Evolutionary conservation across 2,329 filamentous ascomycete genomes (phyloP).

Genomic region (Colletotrichum trifolii): DNA sequence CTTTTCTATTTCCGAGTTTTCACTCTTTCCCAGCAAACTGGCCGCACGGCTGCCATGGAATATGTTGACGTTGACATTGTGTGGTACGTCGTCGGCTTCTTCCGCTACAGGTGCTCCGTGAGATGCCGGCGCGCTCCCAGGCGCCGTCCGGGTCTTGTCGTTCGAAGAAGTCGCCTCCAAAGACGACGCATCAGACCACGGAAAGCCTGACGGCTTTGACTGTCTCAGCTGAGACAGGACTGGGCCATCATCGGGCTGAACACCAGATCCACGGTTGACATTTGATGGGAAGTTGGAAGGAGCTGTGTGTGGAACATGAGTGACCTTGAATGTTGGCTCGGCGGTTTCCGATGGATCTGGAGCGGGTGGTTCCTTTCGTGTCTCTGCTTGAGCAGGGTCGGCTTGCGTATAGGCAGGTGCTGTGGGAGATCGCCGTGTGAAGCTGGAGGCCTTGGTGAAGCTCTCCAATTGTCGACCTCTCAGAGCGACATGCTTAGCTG

Average conservation of each 20-base stretch:
- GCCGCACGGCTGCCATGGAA: conserved; percentile 61
- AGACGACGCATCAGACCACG: conserved; percentile 30
- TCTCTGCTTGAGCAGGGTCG: not conserved
- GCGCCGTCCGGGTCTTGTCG: not conserved
- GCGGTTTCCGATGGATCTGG: not conserved
- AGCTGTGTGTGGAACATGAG: conserved; percentile 31
- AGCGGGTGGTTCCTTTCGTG: not conserved
- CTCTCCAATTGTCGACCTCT: conserved; percentile 64
- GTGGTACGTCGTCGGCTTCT: conserved; percentile 49
- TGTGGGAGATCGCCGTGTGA: conserved; percentile 42
- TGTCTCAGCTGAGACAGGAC: conserved; percentile 33
- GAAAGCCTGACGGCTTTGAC: conserved; percentile 17
- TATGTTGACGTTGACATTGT: conserved; percentile 57
- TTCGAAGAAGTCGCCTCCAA: conserved; percentile 6
- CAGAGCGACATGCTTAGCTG: conserved; percentile 70
- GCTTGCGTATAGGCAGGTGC: conserved; percentile 14
- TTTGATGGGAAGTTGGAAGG: conserved; percentile 4
- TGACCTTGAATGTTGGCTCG: not conserved
- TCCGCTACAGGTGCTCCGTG: conserved; percentile 17
- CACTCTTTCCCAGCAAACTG: conserved; percentile 49
- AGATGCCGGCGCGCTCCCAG: not conserved
- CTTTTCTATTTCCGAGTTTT: not conserved
- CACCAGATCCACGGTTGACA: conserved; percentile 12
- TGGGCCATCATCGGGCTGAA: conserved; percentile 22
- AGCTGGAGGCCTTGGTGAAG: conserved; percentile 59